These are phyloP conservation scores for Cladophialophora immunda DNA, from an alignment of 2,329 filamentous ascomycete species.

Conservation along the genomic window DNA sequence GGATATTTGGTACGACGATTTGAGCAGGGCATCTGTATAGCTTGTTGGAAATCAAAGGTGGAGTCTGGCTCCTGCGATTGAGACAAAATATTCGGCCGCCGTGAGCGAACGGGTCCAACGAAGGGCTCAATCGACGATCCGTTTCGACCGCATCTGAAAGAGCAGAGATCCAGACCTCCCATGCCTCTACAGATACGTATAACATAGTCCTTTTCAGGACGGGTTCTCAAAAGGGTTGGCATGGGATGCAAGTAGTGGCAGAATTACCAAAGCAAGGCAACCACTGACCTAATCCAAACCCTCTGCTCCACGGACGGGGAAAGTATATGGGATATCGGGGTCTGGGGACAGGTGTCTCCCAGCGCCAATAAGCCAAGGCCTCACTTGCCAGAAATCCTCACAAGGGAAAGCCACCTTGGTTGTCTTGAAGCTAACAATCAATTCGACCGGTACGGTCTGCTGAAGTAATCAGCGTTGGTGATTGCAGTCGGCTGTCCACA, in stretches of 20 bases:
- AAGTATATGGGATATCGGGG: neutral
- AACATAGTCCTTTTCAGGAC: neutral
- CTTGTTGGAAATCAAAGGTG: neutral
- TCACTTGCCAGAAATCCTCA: neutral
- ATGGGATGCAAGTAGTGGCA: neutral
- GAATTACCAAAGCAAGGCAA: conserved; percentile 8
- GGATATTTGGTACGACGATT: neutral
- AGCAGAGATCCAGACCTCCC: neutral
- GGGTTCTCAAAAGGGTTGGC: neutral
- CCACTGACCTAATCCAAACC: conserved; percentile 1
- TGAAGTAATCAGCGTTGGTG: conserved; percentile 13
- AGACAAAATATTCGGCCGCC: neutral
- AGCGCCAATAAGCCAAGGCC: neutral
- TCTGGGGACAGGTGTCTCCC: neutral
- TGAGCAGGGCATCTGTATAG: neutral
- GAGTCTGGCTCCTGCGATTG: neutral
- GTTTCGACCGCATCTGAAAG: neutral
- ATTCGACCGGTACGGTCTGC: neutral
- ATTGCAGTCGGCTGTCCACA: conserved; percentile 6
- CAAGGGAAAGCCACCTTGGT: neutral
- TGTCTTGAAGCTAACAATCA: neutral
- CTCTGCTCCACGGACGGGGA: neutral
- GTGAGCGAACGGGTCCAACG: neutral
- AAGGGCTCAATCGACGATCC: neutral
- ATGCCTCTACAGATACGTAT: neutral